Percentiles rank a stretch among this genome's conserved stretches.
Conservation (phyloP, 2,329 filamentous ascomycete species). For the Microdochium paspali region DNA sequence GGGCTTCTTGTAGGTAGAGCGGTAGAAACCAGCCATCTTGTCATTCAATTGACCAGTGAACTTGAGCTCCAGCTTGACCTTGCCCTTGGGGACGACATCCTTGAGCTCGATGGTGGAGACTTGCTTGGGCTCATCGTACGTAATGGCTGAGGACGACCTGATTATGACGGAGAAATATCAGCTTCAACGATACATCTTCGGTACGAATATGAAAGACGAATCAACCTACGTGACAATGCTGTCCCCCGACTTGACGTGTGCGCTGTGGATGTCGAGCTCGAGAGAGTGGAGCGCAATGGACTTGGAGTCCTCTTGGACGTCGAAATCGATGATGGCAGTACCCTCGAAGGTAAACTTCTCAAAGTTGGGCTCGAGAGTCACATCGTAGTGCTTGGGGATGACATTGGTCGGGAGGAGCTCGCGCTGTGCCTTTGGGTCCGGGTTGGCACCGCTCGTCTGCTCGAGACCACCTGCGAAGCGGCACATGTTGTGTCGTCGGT, state of each 20-base stretch:
- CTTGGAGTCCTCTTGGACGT: conserved; percentile 74
- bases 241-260: conserved; percentile 56
- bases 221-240: conserved; percentile 33
- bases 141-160: conserved; percentile 55
- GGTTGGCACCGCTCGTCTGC: conserved; percentile 43
- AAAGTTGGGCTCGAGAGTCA: conserved; percentile 87
- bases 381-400: conserved; percentile 82
- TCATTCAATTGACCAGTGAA: conserved; percentile 77
- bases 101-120: conserved; percentile 74
- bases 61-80: conserved; percentile 67
- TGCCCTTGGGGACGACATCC: conserved; percentile 62
- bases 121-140: conserved; percentile 72
- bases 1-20: conserved; percentile 80
- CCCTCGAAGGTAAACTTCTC: conserved; percentile 81
- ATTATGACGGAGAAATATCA: conserved; percentile 17
- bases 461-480: conserved; percentile 47
- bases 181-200: background rate
- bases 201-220: conserved; percentile 6
- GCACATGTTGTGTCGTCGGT: conserved; percentile 65
- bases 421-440: conserved; percentile 47
- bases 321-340: conserved; percentile 74
- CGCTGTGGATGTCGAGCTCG: conserved; percentile 73
- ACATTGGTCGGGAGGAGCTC: conserved; percentile 89
- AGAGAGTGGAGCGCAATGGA: conserved; percentile 82
- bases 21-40: conserved; percentile 96